Evolutionary conservation across 371 early-diverging fungal genomes (phyloP).

Genomic region (Rhizopus sp.): DNA sequence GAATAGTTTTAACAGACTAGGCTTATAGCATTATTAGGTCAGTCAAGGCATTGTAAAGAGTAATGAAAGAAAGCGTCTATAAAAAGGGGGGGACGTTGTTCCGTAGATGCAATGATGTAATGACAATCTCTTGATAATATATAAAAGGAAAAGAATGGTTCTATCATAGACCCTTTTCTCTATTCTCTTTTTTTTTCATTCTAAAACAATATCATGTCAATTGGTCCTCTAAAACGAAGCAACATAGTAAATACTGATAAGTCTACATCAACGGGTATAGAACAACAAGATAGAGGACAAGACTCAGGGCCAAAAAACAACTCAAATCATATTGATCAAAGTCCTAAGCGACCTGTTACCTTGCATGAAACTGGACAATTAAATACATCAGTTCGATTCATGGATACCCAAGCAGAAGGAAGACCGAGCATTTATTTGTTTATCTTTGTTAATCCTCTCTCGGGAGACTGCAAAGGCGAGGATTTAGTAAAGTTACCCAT

Average conservation of each 20-base stretch:
- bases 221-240: background rate
- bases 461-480: slow-evolving; percentile 61
- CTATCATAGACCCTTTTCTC: slow-evolving; percentile 1
- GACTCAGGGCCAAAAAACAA: background rate
- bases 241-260: background rate
- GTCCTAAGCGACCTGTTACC: slow-evolving; percentile 1
- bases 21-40: too few relatives aligned
- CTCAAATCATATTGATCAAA: background rate
- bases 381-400: slow-evolving; percentile 21
- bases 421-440: slow-evolving; percentile 56
- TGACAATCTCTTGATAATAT: too few relatives aligned
- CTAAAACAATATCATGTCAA: background rate
- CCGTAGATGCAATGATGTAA: too few relatives aligned
- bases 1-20: too few relatives aligned
- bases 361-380: slow-evolving; percentile 8
- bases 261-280: background rate
- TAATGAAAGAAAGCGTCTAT: too few relatives aligned
- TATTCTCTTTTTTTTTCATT: background rate
- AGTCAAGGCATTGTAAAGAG: too few relatives aligned
- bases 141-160: too few relatives aligned
- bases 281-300: background rate
- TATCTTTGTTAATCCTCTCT: slow-evolving; percentile 66
- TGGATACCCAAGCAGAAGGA: slow-evolving; percentile 24
- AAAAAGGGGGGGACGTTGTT: too few relatives aligned
- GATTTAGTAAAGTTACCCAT: slow-evolving; percentile 52